Evolutionary conservation across 345 rosid genomes (phyloP).

Genomic region (Salix udensis): DNA sequence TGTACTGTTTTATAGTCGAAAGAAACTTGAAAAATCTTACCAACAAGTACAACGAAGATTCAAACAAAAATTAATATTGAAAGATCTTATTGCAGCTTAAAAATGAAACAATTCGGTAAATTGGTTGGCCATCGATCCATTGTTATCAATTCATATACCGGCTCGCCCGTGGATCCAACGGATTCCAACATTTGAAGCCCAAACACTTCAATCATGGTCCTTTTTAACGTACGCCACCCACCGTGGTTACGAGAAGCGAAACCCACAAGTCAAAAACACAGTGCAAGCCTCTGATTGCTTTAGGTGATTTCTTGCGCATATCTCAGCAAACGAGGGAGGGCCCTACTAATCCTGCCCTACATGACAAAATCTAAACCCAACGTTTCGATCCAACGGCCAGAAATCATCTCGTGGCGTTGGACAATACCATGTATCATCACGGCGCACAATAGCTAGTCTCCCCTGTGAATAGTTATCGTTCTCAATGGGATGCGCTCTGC

Average conservation of each 20-base stretch:
- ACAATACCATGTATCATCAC: constrained; percentile 5
- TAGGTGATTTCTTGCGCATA: neutral
- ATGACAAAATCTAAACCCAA: neutral
- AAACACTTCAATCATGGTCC: neutral
- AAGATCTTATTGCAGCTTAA: too few species aligned
- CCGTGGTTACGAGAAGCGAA: neutral
- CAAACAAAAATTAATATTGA: too few species aligned
- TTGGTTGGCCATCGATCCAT: neutral
- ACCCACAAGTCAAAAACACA: neutral
- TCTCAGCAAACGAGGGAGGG: neutral
- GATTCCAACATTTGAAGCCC: neutral
- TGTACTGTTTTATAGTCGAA: too few species aligned
- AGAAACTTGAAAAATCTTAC: too few species aligned
- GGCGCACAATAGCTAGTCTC: constrained; percentile 32
- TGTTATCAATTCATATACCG: neutral
- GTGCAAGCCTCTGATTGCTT: neutral
- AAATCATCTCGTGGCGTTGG: neutral
- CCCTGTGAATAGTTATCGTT: constrained; percentile 21
- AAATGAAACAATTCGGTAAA: too few species aligned
- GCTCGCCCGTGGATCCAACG: neutral
- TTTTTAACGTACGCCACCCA: neutral
- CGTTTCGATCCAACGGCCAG: constrained; percentile 26
- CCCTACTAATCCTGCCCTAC: neutral
- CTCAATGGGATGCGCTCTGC: constrained; percentile 33
- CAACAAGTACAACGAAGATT: too few species aligned